Evolutionary conservation across 2,329 filamentous ascomycete species (phyloP), one percentile per base, ranked within the genome.

Genomic region (Sclerotinia minor): DNA sequence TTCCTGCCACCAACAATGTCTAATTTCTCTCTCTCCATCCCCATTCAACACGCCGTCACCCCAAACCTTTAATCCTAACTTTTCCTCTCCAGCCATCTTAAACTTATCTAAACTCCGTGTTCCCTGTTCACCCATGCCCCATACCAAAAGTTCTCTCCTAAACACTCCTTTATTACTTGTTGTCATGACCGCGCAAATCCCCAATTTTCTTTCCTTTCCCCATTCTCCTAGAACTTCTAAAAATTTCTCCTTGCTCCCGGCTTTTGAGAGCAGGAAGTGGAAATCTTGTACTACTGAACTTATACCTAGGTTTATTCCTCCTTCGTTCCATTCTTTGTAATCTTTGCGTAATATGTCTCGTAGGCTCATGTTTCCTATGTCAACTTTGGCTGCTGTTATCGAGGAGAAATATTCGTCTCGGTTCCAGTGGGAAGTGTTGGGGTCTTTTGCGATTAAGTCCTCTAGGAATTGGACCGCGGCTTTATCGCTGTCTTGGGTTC

Each of bases 271-370:
- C 50, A 94, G 78, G 70, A 87, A 91, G 5, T 79, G 78, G 7
- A 94, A 78, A n/a, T 83, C 79, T 72, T 87, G 87, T 3, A 90
- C 86, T 3, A 89, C 82, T 53, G 85, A 85, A 73, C 86, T 86
- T 66, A 92, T 86, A n/a, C 91, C 91, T 5, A 94, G 81, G 24
- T 79, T 81, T 49, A 87, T 75, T 0, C 75, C 76, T 15, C 80
- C 80, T 67, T 87, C 85, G 15, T 79, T 80, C 91, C 91, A 95
- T 75, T 91, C 84, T 80, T 96, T 96, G 79, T 94, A 96, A 79
- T 96, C 92, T 77, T 94, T 94, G 71, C 90, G 83, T 64, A 94
- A 78, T 50, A 94, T 84, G 72, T 94, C 91, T 29, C 83, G 80
- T 72, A 92, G 78, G 49, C 79, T 80, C 57, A 95, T 79, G 0